Evolutionary conservation across 768 basidiomycete genomes (phyloP).

Genomic region (Mrakia frigida): DNA sequence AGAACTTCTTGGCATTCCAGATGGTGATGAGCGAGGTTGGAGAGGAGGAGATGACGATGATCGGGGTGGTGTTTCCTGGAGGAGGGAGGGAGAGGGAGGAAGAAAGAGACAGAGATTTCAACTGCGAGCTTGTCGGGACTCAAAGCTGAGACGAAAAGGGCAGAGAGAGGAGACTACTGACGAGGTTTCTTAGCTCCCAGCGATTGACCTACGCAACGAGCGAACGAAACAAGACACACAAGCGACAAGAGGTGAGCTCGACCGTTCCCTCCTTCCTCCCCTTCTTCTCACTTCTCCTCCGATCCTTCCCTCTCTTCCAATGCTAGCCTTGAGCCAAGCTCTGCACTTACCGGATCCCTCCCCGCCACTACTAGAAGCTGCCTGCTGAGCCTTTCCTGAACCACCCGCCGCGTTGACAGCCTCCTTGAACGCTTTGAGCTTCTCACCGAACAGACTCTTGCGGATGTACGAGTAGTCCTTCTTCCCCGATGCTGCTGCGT

Average conservation of each 20-base stretch:
- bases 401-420: slow-evolving; percentile 18
- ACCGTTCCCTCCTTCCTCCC: not conserved
- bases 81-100: not conserved
- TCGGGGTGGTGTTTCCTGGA: slow-evolving; percentile 73
- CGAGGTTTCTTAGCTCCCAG: slow-evolving; percentile 26
- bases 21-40: slow-evolving; percentile 94
- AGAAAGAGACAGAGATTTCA: not conserved
- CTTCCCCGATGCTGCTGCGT: slow-evolving; percentile 6
- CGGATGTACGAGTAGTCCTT: slow-evolving; percentile 32
- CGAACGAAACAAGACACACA: not conserved
- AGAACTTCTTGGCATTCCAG: slow-evolving; percentile 91
- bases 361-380: not conserved
- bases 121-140: too few species aligned
- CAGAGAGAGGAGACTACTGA: not conserved
- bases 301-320: not conserved
- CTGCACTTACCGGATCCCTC: slow-evolving; percentile 1
- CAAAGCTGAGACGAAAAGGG: not conserved
- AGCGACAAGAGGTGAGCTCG: not conserved
- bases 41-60: slow-evolving; percentile 94
- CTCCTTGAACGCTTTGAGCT: slow-evolving; percentile 15
- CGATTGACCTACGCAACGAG: not conserved
- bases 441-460: slow-evolving; percentile 29
- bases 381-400: not conserved
- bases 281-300: not conserved
- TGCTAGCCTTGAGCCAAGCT: not conserved